A percentile compares a stretch with the other conserved stretches of the same genome.
These are phyloP conservation scores for Solanum sitiens DNA, from an alignment of 257 asterid species.

Conservation along the genomic window DNA sequence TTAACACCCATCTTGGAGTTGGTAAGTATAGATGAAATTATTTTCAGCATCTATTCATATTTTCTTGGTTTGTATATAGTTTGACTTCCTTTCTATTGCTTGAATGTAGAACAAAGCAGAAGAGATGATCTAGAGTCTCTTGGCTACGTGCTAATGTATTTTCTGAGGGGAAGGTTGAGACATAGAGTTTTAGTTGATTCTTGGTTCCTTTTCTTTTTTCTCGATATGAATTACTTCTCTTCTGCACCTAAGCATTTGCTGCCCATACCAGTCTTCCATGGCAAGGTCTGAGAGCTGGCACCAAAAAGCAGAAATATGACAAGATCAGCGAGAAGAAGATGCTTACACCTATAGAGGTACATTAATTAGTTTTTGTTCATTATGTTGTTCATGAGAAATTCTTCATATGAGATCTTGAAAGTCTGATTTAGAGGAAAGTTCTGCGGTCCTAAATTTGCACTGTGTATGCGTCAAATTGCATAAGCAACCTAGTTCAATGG, in stretches of 20 bases:
- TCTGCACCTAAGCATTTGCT: background rate
- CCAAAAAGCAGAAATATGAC: constrained; percentile 30
- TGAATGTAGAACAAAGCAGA: constrained; percentile 74
- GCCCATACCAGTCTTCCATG: constrained; percentile 28
- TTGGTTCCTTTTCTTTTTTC: background rate
- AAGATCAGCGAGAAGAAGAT: constrained; percentile 29
- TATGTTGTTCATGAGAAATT: background rate
- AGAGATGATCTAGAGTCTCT: constrained; percentile 90
- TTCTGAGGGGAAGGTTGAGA: constrained; percentile 73
- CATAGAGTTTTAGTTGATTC: background rate
- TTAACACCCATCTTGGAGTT: constrained; percentile 92
- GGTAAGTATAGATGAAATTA: constrained; percentile 35
- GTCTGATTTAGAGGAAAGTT: background rate
- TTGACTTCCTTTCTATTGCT: background rate
- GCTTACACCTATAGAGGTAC: constrained; percentile 35
- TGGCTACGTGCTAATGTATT: constrained; percentile 89
- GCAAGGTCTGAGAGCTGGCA: constrained; percentile 36
- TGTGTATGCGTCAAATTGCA: background rate
- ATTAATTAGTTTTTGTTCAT: background rate
- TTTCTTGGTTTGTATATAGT: background rate
- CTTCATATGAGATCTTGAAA: background rate
- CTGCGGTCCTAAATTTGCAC: background rate
- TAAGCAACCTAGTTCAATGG: background rate
- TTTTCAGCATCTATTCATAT: background rate
- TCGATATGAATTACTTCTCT: background rate